Evolutionary conservation across 768 basidiomycete genomes (phyloP).

Genomic region (Phallus indusiatus): DNA sequence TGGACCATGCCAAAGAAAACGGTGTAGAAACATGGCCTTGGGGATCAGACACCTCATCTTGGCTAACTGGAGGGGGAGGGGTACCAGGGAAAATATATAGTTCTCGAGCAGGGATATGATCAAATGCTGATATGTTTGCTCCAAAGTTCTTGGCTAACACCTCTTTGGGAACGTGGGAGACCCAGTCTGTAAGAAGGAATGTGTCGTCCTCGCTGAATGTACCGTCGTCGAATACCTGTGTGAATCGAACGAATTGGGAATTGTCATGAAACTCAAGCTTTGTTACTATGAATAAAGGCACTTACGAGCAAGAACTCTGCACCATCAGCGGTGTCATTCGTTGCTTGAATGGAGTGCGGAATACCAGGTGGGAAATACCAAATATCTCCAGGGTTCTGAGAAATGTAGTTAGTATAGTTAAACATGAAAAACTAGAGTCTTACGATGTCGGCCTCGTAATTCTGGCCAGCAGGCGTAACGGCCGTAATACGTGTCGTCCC

Average conservation of each 20-base stretch:
- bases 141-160: constrained; percentile 61
- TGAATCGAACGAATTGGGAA: not conserved
- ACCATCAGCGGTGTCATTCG: constrained; percentile 26
- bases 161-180: constrained; percentile 49
- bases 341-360: constrained; percentile 32
- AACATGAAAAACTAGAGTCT: constrained; percentile 14
- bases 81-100: constrained; percentile 45
- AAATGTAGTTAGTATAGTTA: constrained; percentile 13
- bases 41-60: constrained; percentile 36
- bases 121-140: constrained; percentile 34
- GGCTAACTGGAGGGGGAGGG: constrained; percentile 32
- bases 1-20: constrained; percentile 45
- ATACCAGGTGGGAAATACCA: constrained; percentile 54
- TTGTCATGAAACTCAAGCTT: not conserved
- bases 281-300: not conserved
- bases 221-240: constrained; percentile 27
- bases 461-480: constrained; percentile 42
- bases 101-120: constrained; percentile 43
- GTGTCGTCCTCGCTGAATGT: constrained; percentile 49
- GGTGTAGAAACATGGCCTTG: constrained; percentile 39
- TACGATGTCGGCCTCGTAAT: constrained; percentile 46
- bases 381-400: constrained; percentile 32
- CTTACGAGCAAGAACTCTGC: constrained; percentile 41
- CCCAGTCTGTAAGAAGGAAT: constrained; percentile 58
- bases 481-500: constrained; percentile 40